Base-by-base conservation (phyloP, 768 basidiomycete species). In the Auricularia sp. region DNA sequence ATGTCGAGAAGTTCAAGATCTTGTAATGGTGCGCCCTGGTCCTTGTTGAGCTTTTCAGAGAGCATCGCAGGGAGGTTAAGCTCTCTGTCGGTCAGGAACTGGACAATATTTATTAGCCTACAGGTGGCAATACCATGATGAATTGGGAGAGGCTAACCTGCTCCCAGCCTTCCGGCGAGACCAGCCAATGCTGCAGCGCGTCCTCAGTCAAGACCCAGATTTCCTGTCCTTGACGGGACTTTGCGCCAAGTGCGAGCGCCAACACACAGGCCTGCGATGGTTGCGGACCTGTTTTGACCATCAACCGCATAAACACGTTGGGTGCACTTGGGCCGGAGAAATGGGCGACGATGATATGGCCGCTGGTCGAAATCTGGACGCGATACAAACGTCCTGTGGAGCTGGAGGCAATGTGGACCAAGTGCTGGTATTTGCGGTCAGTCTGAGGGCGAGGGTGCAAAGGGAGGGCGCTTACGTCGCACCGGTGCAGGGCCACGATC, bases 1-100 rank as follows among this genome's bases (percentile, higher is more conserved):
- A 91, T 68, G 76, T 92, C 90, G 58, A 91, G 76, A 47, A 92
- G 74, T 71, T 93, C 91, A 3, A 93, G 75, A 68, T 91, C 89
- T 51, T 90, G 75, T 65, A 80, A 42, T 7, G 39, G 62, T 24
- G 10, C n/a, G 16, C 64, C 47, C 29, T 29, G 21, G 29, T 64
- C 63, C 14, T 47, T 35, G 8, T 33, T 58, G 18, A 59, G 56
- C 8, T 64, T 42, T 3, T 51, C 37, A 16, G 21, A 54, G 33
- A 67, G 54, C 14, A 67, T 44, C 6, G 39, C 39, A 7, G 39
- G 39, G 39, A 42, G 39, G 13, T 42, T 42, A 14, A 42, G 13
- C 13, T 42, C 39, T 42, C 39, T 42, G 13, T 42, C 39, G 39
- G 39, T 42, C 7, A 42, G 39, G 13, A 42, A 42, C 39, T 42